Percentiles rank a stretch among this genome's conserved stretches.
Evolutionary conservation across 2,329 filamentous ascomycete genomes (phyloP).

Genomic region (Clarireedia hainanense): DNA sequence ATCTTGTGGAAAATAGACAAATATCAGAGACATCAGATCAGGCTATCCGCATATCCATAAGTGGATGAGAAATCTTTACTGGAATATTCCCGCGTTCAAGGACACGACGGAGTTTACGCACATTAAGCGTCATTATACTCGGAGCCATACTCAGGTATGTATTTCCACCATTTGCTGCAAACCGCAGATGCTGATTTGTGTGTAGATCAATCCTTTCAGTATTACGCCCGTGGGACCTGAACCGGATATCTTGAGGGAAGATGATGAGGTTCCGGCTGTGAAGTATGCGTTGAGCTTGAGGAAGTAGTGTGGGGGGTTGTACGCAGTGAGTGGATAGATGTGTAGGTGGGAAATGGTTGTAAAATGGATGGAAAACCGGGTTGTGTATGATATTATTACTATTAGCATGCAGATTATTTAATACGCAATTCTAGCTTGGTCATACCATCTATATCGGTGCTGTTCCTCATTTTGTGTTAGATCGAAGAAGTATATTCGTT

Average conservation of each 20-base stretch:
- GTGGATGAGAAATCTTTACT: constrained; percentile 61
- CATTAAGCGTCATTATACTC: constrained; percentile 89
- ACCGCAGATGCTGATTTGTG: constrained; percentile 18
- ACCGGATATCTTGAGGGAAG: constrained; percentile 70
- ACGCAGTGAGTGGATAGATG: not conserved
- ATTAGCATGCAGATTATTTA: too few relatives aligned
- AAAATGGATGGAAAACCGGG: not conserved
- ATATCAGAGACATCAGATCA: constrained; percentile 36
- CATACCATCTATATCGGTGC: too few relatives aligned
- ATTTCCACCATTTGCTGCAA: constrained; percentile 30
- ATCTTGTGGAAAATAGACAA: constrained; percentile 37
- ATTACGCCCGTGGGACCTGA: constrained; percentile 83
- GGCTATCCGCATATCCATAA: constrained; percentile 56
- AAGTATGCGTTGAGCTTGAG: constrained; percentile 23
- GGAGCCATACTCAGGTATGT: constrained; percentile 49
- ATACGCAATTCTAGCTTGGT: too few relatives aligned
- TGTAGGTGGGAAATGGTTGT: not conserved
- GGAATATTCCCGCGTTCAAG: constrained; percentile 57
- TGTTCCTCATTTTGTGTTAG: too few relatives aligned
- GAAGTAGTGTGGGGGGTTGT: constrained; percentile 12
- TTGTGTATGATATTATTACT: not conserved
- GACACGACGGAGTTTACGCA: constrained; percentile 29
- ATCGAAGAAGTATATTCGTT: too few relatives aligned
- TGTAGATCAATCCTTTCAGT: constrained; percentile 54
- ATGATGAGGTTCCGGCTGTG: constrained; percentile 66